Conservation (phyloP, 495 filamentous ascomycete species). For the Podospora anserina region DNA sequence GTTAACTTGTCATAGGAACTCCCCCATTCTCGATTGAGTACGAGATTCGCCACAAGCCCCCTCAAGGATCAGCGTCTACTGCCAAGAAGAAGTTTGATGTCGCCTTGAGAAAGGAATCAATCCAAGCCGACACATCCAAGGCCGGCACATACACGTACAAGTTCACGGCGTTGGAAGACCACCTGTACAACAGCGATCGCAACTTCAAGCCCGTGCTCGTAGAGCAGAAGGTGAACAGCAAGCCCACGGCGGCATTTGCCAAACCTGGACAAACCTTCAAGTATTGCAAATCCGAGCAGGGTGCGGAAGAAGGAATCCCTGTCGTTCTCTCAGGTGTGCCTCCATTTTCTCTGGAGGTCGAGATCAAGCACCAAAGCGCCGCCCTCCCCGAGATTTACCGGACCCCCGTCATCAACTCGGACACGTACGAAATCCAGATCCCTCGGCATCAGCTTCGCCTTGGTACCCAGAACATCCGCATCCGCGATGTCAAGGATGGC, state of each 20-base stretch:
- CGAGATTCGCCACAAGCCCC: slow-evolving; percentile 64
- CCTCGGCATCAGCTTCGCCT: slow-evolving; percentile 77
- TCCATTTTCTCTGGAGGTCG: slow-evolving; percentile 84
- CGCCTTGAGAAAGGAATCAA: slow-evolving; percentile 64
- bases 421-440: slow-evolving; percentile 73
- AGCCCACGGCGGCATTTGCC: slow-evolving; percentile 73
- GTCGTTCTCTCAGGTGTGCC: slow-evolving; percentile 77
- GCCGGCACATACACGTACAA: slow-evolving; percentile 81
- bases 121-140: slow-evolving; percentile 79
- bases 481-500: slow-evolving; percentile 82
- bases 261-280: slow-evolving; percentile 93
- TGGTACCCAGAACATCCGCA: slow-evolving; percentile 78
- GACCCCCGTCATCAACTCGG: slow-evolving; percentile 69
- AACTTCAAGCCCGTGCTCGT: slow-evolving; percentile 63
- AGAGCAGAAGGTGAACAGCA: slow-evolving; percentile 75
- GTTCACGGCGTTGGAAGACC: slow-evolving; percentile 75
- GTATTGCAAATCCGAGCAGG: slow-evolving; percentile 82
- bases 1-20: slow-evolving; percentile 45
- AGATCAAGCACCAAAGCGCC: slow-evolving; percentile 84
- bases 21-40: slow-evolving; percentile 85
- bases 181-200: slow-evolving; percentile 74
- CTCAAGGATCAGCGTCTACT: slow-evolving; percentile 57
- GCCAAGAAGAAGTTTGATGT: slow-evolving; percentile 66
- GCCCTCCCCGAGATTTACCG: slow-evolving; percentile 74
- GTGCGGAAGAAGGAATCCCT: slow-evolving; percentile 78